Percentiles rank a stretch among this genome's conserved stretches.
Evolutionary conservation across 2,329 filamentous ascomycete species (phyloP).

Genomic region (Pseudocercospora macadamiae): DNA sequence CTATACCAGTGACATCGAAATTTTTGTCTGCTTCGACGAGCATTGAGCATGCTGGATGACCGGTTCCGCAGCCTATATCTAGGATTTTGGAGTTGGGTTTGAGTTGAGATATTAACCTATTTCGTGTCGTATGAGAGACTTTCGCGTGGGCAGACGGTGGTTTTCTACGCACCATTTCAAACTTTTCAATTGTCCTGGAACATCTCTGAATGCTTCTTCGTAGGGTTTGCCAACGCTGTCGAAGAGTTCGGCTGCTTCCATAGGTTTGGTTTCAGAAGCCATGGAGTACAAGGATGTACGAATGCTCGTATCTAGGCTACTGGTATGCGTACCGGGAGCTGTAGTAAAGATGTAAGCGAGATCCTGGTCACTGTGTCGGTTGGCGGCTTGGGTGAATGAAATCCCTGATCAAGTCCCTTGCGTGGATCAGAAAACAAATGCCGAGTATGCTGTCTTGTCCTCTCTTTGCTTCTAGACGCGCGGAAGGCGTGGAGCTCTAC

Average conservation of each 20-base stretch:
- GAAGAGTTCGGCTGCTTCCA: conserved; percentile 9
- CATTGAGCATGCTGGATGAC: conserved; percentile 34
- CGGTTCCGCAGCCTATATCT: conserved; percentile 41
- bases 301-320: too few relatives aligned
- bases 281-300: too few relatives aligned
- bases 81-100: conserved; percentile 25
- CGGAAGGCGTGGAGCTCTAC: too few relatives aligned
- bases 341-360: too few relatives aligned
- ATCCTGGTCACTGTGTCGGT: too few relatives aligned
- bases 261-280: background rate
- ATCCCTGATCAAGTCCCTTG: too few relatives aligned
- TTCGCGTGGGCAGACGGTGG: too few relatives aligned
- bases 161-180: conserved; percentile 6
- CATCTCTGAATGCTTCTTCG: conserved; percentile 10
- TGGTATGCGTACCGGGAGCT: background rate
- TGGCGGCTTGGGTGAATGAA: too few relatives aligned
- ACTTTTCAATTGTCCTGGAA: conserved; percentile 5
- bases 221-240: conserved; percentile 13
- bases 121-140: too few relatives aligned
- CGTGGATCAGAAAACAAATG: too few relatives aligned
- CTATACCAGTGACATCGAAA: conserved; percentile 34
- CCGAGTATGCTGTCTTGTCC: too few relatives aligned
- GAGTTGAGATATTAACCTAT: conserved; percentile 18
- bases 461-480: too few relatives aligned
- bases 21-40: conserved; percentile 34